Conservation (phyloP, 108 stramenopile species). For the Pseudonitzschia delicatissima region DNA sequence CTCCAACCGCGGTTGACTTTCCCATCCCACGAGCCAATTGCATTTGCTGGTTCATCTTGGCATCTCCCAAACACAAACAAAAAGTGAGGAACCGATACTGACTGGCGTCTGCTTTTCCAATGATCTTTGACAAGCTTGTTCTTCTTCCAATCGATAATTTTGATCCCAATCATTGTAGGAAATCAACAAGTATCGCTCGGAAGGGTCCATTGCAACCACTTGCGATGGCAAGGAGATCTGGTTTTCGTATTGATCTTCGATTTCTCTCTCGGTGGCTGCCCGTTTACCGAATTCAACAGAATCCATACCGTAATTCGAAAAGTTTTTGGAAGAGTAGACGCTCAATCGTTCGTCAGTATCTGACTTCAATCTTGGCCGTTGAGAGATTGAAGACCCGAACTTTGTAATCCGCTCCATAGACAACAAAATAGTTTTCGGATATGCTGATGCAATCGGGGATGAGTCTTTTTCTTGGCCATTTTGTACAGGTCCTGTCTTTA, state of each 20-base stretch:
- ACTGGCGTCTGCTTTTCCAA: conserved; percentile 86
- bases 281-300: conserved; percentile 88
- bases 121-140: conserved; percentile 71
- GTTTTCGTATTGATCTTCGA: conserved; percentile 52
- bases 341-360: conserved; percentile 87
- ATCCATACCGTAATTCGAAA: conserved; percentile 62
- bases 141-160: conserved; percentile 86
- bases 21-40: conserved; percentile 63
- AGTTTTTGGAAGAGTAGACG: conserved; percentile 57
- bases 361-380: conserved; percentile 77
- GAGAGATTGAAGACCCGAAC: conserved; percentile 80
- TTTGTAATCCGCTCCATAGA: conserved; percentile 78
- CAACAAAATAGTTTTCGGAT: conserved; percentile 53
- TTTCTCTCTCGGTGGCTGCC: conserved; percentile 85
- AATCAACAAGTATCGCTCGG: conserved; percentile 81
- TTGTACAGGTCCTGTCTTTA: conserved; percentile 92
- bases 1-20: conserved; percentile 37
- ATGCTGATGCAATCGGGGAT: conserved; percentile 60
- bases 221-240: conserved; percentile 9
- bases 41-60: conserved; percentile 91
- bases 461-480: conserved; percentile 85
- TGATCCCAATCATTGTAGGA: conserved; percentile 92
- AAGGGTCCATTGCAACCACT: conserved; percentile 76
- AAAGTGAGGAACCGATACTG: conserved; percentile 82
- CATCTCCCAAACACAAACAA: conserved; percentile 83